Evolutionary conservation across 2,329 filamentous ascomycete genomes (phyloP).

Genomic region (Fusarium pseudograminearum): DNA sequence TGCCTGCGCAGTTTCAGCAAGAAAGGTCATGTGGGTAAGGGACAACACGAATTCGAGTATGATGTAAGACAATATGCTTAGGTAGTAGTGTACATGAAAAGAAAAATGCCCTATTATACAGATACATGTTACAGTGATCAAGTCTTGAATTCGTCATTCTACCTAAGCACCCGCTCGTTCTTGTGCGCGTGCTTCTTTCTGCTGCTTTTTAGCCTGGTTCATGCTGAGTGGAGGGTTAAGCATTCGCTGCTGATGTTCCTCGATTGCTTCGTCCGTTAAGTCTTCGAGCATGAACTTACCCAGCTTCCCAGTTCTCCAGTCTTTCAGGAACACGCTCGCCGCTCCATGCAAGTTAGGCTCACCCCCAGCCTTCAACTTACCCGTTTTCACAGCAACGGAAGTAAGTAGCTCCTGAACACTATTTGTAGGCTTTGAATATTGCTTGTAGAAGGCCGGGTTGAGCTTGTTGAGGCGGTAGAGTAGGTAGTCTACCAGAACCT

Average conservation of each 20-base stretch:
- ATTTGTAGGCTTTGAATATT: constrained; percentile 80
- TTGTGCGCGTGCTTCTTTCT: constrained; percentile 69
- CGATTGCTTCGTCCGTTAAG: constrained; percentile 70
- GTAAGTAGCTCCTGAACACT: constrained; percentile 80
- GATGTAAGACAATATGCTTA: constrained; percentile 28
- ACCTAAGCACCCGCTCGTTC: constrained; percentile 51
- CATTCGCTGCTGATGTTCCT: constrained; percentile 59
- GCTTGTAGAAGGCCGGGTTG: constrained; percentile 71
- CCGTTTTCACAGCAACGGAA: constrained; percentile 78
- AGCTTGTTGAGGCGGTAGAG: constrained; percentile 83
- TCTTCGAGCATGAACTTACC: constrained; percentile 85
- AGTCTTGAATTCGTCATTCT: constrained; percentile 29
- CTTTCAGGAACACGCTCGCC: constrained; percentile 82
- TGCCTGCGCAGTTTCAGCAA: constrained; percentile 28
- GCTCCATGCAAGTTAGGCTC: constrained; percentile 76
- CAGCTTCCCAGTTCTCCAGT: constrained; percentile 82
- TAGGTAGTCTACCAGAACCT: constrained; percentile 89
- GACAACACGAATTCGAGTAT: constrained; percentile 20
- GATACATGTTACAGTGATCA: constrained; percentile 23
- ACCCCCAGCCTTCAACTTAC: constrained; percentile 80
- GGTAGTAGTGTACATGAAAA: constrained; percentile 37
- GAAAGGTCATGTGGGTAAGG: constrained; percentile 19
- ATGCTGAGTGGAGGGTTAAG: constrained; percentile 68
- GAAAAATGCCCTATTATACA: constrained; percentile 27
- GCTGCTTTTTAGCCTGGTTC: constrained; percentile 75